Percentiles rank a stretch among this genome's conserved stretches.
phyloP scores from a whole-genome alignment of 331 rosid genomes.

The Dryas integrifolia region DNA sequence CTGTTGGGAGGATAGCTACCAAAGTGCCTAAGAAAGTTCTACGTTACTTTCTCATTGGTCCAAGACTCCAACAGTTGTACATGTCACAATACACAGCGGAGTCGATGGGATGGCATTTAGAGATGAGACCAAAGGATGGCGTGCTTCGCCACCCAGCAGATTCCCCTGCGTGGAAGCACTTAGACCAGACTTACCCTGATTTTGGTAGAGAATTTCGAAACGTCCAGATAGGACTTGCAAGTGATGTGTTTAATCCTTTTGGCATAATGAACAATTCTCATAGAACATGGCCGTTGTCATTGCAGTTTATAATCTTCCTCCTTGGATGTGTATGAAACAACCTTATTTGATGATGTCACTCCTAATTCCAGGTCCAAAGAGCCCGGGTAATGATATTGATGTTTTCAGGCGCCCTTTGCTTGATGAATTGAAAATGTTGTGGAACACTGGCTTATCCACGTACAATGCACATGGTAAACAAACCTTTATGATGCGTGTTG shows the following conservation, averaged over 20 bases:
- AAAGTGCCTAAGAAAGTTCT: neutral
- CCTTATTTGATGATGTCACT: neutral
- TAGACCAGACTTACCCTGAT: neutral
- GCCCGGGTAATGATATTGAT: neutral
- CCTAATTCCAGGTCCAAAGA: neutral
- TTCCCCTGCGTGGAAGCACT: neutral
- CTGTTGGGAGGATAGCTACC: neutral
- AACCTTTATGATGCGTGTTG: neutral
- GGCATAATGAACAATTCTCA: neutral
- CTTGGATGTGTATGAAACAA: neutral
- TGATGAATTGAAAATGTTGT: neutral
- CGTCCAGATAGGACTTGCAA: neutral
- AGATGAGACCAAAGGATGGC: neutral
- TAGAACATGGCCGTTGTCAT: neutral
- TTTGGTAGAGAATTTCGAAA: neutral
- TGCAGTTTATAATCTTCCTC: neutral
- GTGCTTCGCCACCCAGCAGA: neutral
- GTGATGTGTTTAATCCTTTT: neutral
- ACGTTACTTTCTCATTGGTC: neutral
- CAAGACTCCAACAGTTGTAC: neutral
- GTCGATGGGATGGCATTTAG: neutral
- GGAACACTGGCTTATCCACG: neutral
- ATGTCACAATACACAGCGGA: neutral
- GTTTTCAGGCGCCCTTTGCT: neutral
- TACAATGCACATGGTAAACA: neutral